Evolutionary conservation across 495 filamentous ascomycete species (phyloP).

Genomic region (Cladorrhinum samala): DNA sequence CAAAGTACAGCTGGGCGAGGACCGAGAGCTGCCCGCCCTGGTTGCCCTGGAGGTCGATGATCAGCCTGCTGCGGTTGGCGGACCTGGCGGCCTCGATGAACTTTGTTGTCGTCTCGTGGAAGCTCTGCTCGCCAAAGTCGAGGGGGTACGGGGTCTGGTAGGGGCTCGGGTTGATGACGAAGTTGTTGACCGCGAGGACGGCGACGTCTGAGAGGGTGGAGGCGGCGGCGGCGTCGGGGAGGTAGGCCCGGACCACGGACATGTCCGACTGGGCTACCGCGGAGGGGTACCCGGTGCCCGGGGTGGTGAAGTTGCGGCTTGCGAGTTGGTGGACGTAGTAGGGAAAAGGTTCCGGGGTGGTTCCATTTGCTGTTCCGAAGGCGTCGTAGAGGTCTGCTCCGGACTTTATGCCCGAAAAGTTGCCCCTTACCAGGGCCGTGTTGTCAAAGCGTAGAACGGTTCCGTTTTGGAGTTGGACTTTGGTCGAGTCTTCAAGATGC

Average conservation of each 20-base stretch:
- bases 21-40: constrained; percentile 39
- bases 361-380: constrained; percentile 5
- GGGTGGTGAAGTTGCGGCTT: constrained; percentile 2
- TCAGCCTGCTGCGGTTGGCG: constrained; percentile 22
- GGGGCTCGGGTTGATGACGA: neutral
- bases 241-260: neutral
- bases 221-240: constrained; percentile 2
- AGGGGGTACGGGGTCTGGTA: neutral
- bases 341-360: neutral
- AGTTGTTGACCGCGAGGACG: constrained; percentile 12
- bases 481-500: constrained; percentile 11
- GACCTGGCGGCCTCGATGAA: constrained; percentile 4
- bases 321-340: neutral
- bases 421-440: constrained; percentile 9
- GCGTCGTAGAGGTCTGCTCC: constrained; percentile 9
- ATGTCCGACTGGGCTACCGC: neutral
- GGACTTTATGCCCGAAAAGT: constrained; percentile 14
- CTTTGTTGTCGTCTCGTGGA: constrained; percentile 12
- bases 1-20: constrained; percentile 28
- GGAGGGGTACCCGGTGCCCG: constrained; percentile 8
- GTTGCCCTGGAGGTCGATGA: constrained; percentile 52
- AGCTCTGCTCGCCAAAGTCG: neutral
- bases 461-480: constrained; percentile 13
- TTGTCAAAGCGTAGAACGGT: constrained; percentile 8
- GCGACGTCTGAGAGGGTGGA: constrained; percentile 7